Evolutionary conservation across 768 basidiomycete genomes (phyloP), one percentile per base, ranked within the genome.

Genomic region (Kwoniella botswanensis): DNA sequence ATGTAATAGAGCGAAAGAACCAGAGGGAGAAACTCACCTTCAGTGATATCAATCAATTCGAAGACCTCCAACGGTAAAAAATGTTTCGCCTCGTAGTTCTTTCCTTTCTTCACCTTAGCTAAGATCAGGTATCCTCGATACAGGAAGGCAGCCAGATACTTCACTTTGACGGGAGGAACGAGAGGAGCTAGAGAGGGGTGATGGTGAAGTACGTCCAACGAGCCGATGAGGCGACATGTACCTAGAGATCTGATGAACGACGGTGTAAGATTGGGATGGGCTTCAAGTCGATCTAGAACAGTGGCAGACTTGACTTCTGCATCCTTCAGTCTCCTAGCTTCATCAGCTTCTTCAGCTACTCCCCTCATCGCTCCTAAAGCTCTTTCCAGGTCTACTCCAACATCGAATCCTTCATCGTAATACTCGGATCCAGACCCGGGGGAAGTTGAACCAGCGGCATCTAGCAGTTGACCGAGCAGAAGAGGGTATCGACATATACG

Each of bases 401-500:
- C 77, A 56, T 80, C 75, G 35, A 67, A 74, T 50, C 63, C 71
- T 12, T 70, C 74, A 3, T 64, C 71, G 1, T 26, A 60, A 21
- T 65, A 58, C 9, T 55, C 73, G 17, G 70, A 57, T 44, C 74
- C 70, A 4, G 41, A 66, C 7, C n/a, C 54, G 15, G 78, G 72
- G 42, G 55, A 57, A 9, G 73, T 68, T 7, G 73, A 44, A 11
- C 69, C 43, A 10, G 75, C 69, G 12, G 76, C 68, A 18, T 70
- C 74, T 42, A 82, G 84, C 44, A 97, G 87, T 76, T 92, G 90
- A 68, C 90, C 90, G 56, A 99, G 88, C 10, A 99, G 87, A 62
- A 98, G 87, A 18, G 94, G 93, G 80, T 99, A 99, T 76, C 91
- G 92, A 88, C 95, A 98, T 61, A 99, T 91, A 62, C 94, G 87